Evolutionary conservation across 1,284 basidiomycete species (phyloP), one percentile per base, ranked within the genome.

Genomic region (Boletellus dicymbophilus): DNA sequence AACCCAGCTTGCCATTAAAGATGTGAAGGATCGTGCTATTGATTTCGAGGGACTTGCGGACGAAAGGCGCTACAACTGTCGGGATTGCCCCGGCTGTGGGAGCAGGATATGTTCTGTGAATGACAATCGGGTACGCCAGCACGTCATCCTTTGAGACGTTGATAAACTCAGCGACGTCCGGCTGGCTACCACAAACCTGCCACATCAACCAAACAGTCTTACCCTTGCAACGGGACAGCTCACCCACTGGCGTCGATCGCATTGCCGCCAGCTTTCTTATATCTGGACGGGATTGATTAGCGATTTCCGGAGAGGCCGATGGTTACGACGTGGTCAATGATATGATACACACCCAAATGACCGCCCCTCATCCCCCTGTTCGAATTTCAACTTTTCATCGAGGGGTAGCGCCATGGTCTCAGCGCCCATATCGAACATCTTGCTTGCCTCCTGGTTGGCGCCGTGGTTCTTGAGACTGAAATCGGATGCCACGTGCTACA

Each of bases 81-180:
- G 72, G 66, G 76, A 85, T 84, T 21, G 71, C 72, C 6, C 68
- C 70, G 30, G 78, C 75, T 16, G 81, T 78, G 0, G 78, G 74
- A 0, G 64, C 58, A 0, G 84, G 85, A 57, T 87, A 88, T 0
- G 71, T 69, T 21, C 84, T 76, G 31, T 79, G 75, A 10, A 71
- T 73, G 23, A 74, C 67, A 2, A 66, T 54, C 0, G 84, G 84
- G 68, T 74, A 86, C 0, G 80, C 74, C 0, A 86, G 60, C 0
- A 73, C 80, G 53, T 88, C 85, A 58, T 88, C 84, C 59, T 84
- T 83, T 1, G 85, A 70, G 21, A 88, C 66, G 57, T 88, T 87
- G 53, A 88, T 70, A 66, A 85, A 87, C 58, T 88, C 84, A 13
- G 78, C 75, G 1, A 76, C 78, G 62, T 88, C 85, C 30, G 55